Base-by-base conservation (phyloP, 1,284 basidiomycete species). In the Moesziomyces antarcticus region DNA sequence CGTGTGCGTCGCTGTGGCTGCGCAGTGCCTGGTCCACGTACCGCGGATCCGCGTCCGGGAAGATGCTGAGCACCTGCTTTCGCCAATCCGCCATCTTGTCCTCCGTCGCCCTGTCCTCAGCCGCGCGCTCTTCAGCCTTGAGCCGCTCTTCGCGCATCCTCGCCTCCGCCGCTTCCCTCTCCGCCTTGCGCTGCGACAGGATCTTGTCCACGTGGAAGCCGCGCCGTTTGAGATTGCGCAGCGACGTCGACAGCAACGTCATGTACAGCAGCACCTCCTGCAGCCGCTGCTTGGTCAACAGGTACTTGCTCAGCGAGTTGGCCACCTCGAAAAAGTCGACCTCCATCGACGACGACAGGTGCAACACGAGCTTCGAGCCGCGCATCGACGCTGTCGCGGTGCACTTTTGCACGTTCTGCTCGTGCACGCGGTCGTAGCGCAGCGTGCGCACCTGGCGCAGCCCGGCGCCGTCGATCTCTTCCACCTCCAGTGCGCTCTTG, bases 201-300 rank as follows among this genome's bases (percentile, higher is more conserved):
- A 98, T 96, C 52, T 95, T 89, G 82, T 97, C 94, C 53, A 97
- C 94, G 91, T 79, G 62, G 55, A 81, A 73, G 5, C 94, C 94
- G 67, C 95, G 88, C 57, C 94, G 87, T 82, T 91, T 92, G 56
- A 99, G 86, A 2, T 92, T 90, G 68, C 89, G 88, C 47, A 98
- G 86, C 62, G 95, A 92, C 0, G 94, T 97, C 0, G 93, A 93
- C 13, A 99, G 88, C 48, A 99, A 93, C 0, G 93, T 96, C 89
- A 93, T 93, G 79, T 97, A 92, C 14, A 98, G 84, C 9, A 98
- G 67, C 42, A 83, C 78, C 51, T 84, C 82, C 43, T 78, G 81
- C 45, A 84, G 54, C 27, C 74, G 69, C 55, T 83, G 82, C 56
- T 77, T 66, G 25, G 72, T 76, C 44, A 82, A 61, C 41, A 84